Percentiles rank a stretch among this genome's conserved stretches.
Evolutionary conservation across 805 yeast species (phyloP).

Genomic region (Yarrowia deformans): DNA sequence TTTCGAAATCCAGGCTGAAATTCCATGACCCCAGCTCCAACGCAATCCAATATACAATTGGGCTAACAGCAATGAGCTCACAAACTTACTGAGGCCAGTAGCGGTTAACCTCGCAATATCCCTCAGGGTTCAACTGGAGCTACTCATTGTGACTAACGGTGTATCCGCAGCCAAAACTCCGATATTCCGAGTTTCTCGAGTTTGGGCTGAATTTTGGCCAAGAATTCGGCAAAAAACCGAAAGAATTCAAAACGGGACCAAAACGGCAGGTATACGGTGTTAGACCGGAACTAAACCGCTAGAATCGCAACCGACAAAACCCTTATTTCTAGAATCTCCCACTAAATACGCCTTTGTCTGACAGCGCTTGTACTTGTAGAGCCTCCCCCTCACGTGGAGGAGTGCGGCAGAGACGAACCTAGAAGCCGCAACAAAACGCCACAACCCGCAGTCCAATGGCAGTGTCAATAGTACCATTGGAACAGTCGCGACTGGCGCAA

Average conservation of each 20-base stretch:
- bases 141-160: constrained; percentile 7
- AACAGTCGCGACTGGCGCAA: background rate
- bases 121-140: background rate
- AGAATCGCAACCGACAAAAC: background rate
- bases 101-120: constrained; percentile 2
- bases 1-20: background rate
- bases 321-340: background rate
- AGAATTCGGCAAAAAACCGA: too few relatives aligned
- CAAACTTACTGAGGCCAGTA: background rate
- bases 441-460: constrained; percentile 13
- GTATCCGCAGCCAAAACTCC: background rate
- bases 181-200: background rate
- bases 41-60: background rate
- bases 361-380: too few relatives aligned
- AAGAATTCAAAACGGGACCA: background rate
- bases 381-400: constrained; percentile 17
- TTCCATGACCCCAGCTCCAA: background rate
- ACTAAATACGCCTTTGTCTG: constrained; percentile 7
- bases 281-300: background rate
- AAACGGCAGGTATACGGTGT: background rate
- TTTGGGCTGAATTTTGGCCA: background rate
- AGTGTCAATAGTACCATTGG: background rate
- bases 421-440: constrained; percentile 20
- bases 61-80: background rate
- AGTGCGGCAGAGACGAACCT: constrained; percentile 26